phyloP scores from a whole-genome alignment of 306 rosid genomes.

The Hippophae tibetana region DNA sequence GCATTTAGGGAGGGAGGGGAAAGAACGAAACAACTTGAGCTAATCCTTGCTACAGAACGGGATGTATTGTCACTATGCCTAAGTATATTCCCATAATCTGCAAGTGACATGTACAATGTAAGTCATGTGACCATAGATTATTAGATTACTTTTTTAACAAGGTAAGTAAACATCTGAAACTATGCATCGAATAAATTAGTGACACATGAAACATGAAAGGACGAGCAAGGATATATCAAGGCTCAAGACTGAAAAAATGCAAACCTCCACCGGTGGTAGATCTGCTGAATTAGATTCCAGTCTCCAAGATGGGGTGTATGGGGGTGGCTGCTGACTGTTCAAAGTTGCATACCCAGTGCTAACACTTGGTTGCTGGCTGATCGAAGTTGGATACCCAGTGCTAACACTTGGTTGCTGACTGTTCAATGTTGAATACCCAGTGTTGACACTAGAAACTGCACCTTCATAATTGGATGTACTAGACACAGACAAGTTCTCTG shows the following conservation, averaged over 20 bases:
- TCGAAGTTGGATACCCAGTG: no score
- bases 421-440: conserved; percentile 29
- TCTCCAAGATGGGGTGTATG: conserved; percentile 63
- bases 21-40: no score
- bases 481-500: conserved; percentile 68
- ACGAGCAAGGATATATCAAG: conserved; percentile 10
- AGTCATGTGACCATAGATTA: no score
- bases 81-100: no score
- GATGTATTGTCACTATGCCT: no score
- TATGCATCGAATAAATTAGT: no score
- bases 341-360: conserved; percentile 47
- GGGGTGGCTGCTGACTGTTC: conserved; percentile 43
- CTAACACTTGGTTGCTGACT: no score
- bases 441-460: conserved; percentile 44
- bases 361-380: conserved; percentile 25
- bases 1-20: no score
- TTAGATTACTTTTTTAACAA: no score
- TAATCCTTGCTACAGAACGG: no score
- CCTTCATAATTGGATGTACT: conserved; percentile 48
- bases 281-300: conserved; percentile 66
- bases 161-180: no score
- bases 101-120: no score
- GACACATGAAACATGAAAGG: conserved; percentile 1
- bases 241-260: conserved; percentile 26
- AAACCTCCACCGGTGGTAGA: conserved; percentile 77